Evolutionary conservation across 108 stramenopile species (phyloP), one percentile per base, ranked within the genome.

Genomic region (Skeletonema tropicum): DNA sequence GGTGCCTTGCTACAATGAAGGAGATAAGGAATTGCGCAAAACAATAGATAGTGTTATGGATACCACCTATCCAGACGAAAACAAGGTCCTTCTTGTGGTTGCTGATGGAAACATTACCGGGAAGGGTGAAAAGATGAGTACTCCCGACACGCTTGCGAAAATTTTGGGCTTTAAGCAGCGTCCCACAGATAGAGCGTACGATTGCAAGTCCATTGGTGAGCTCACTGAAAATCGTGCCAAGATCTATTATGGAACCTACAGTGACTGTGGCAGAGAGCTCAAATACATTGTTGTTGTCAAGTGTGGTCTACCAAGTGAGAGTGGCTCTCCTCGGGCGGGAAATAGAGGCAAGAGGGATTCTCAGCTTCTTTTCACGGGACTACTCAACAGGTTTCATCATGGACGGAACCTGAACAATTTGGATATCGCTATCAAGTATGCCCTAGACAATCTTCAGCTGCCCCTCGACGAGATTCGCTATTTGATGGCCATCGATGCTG

Each of bases 1-100:
- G 87, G 87, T 87, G 13, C 87, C 87, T 5, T 87, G 87, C 48
- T 87, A 87, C 82, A 87, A 80, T 74, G 87, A 87, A 64, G 84
- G 84, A 0, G 74, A 83, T 67, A 83, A 79, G 29, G 87, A 87
- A 61, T 70, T 87, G 15, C 61, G 82, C 39, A 87, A 87, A 71
- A 87, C 87, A 2, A 85, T 85, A 57, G 70, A 87, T 42, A 82
- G 80, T 58, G 79, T 87, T 21, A 81, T 84, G 70, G 74, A 83
- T 12, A 83, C 84, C 9, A 66, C 78, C 30, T 87, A 87, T 41
- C 87, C 87, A 5, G 79, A 75, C 19, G 84, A 87, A 21, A 84
- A 87, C 61, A 87, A 87, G 74, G 79, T 87, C 29, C 59, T 87
- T 12, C 67, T 85, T 21, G 80, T 87, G 9, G 79, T 87, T 15